A percentile compares a stretch with the other conserved stretches of the same genome.
Evolutionary conservation across 1,284 basidiomycete species (phyloP).

Genomic region (Cryptococcus maquisensis): DNA sequence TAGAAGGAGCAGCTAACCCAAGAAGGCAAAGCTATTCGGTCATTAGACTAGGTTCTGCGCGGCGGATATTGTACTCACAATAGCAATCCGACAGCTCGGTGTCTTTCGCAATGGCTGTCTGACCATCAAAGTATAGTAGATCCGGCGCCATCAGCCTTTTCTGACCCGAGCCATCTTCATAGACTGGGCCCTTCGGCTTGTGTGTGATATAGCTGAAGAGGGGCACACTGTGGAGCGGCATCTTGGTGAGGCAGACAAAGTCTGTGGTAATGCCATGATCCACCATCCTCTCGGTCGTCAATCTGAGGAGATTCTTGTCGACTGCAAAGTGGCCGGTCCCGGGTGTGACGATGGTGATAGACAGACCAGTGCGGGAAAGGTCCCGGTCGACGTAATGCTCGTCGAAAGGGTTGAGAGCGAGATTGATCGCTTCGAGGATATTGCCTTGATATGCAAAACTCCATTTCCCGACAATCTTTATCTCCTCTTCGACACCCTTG

Average conservation of each 20-base stretch:
- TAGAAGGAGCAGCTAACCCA: constrained; percentile 50
- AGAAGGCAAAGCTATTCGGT: constrained; percentile 33
- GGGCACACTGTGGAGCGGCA: constrained; percentile 85
- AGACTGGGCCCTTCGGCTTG: constrained; percentile 53
- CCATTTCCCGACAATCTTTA: constrained; percentile 45
- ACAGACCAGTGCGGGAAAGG: constrained; percentile 82
- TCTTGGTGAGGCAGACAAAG: constrained; percentile 84
- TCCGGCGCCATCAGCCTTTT: constrained; percentile 56
- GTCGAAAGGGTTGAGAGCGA: constrained; percentile 88
- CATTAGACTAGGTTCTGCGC: neutral
- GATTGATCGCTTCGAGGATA: constrained; percentile 87
- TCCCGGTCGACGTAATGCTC: constrained; percentile 96
- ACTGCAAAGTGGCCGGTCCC: constrained; percentile 94
- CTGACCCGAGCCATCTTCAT: constrained; percentile 27
- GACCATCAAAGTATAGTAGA: constrained; percentile 70
- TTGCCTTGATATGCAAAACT: constrained; percentile 80
- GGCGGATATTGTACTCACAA: constrained; percentile 24
- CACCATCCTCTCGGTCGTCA: constrained; percentile 93
- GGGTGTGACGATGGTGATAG: constrained; percentile 82
- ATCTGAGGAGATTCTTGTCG: constrained; percentile 78
- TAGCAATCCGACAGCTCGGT: constrained; percentile 43
- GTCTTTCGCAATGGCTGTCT: constrained; percentile 29
- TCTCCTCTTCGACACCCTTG: constrained; percentile 23
- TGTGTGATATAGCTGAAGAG: constrained; percentile 65
- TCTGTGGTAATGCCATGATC: constrained; percentile 91